Base-by-base conservation (phyloP, 495 filamentous ascomycete species). In the Aspergillus mulundensis region DNA sequence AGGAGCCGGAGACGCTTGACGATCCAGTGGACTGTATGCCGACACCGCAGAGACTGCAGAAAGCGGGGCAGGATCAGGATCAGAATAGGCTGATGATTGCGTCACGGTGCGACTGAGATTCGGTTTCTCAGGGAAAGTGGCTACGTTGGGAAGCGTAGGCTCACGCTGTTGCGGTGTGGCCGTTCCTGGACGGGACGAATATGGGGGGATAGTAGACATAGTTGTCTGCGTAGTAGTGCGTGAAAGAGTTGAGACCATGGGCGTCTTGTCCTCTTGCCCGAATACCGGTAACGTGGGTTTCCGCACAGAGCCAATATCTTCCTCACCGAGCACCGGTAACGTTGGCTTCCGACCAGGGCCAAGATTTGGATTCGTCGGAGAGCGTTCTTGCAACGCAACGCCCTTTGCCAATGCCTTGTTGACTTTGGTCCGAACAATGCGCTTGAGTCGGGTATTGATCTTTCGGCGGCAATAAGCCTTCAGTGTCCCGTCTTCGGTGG, bases 401-500 rank as follows among this genome's bases (percentile, higher is more conserved):
- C 93, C 88, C 56, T 90, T 89, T 30, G 83, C 84, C 43, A 97
- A 67, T 0, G 90, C 93, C 69, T 91, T 93, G 66, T 89, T 87
- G 62, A 95, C 85, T 70, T 92, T 96, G 56, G 73, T 77, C 15
- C 79, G 77, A 4, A 97, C 91, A 58, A 98, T 94, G 48, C 84
- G 79, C 54, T 83, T 86, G 59, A 98, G 75, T 52, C 91, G 79
- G 41, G 77, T 84, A 64, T 95, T 91, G 66, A 96, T 84, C 74
- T 96, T 96, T 15, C 91, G 83, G 55, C 88, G 85, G 66, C 93
- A 97, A 72, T 95, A 98, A 14, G 84, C 84, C 12, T 82, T 81
- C 19, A 98, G 77, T 1, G 85, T 83, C n/a, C 87, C 88, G 66
- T 95, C 90, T 23, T 78, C 73, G 11, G 77, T 76, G 5, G 90